phyloP scores from a whole-genome alignment of 176 grass and related monocot genomes.

The Triticum dicoccoides region DNA sequence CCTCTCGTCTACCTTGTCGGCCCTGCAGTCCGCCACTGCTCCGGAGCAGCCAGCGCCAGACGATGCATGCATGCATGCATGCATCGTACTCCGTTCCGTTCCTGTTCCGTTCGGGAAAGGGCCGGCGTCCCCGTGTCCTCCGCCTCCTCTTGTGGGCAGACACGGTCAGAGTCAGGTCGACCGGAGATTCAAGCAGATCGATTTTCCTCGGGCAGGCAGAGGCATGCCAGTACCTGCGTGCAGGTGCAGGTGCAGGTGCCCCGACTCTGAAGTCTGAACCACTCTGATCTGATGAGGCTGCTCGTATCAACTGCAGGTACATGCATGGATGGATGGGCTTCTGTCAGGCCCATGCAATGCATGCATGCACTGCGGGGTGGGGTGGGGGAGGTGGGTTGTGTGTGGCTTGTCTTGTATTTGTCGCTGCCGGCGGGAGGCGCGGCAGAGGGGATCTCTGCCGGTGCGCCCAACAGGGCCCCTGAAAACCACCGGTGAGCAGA shows the following conservation, averaged over 20 bases:
- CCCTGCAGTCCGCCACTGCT: not conserved
- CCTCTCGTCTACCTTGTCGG: not conserved
- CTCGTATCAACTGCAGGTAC: not conserved
- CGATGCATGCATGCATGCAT: not conserved
- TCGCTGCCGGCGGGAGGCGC: constrained; percentile 48
- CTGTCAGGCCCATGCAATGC: not conserved
- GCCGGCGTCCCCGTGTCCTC: not conserved
- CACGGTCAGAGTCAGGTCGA: not conserved
- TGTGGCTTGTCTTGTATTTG: constrained; percentile 54
- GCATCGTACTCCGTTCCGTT: not conserved
- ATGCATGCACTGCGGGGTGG: not conserved
- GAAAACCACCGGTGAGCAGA: constrained; percentile 29
- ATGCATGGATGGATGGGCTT: not conserved
- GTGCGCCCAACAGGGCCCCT: constrained; percentile 46
- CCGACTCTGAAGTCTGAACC: not conserved
- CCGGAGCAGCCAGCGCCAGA: not conserved
- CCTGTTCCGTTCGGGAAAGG: not conserved
- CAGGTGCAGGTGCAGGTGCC: not conserved
- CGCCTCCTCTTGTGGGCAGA: not conserved
- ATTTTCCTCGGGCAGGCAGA: not conserved
- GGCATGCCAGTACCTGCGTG: not conserved
- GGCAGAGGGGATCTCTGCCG: constrained; percentile 60
- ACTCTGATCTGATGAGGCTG: not conserved
- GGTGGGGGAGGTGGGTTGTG: not conserved
- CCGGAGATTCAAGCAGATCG: not conserved